Evolutionary conservation across 345 rosid genomes (phyloP), one percentile per base, ranked within the genome.

Genomic region (Pseudoturritis turrita): DNA sequence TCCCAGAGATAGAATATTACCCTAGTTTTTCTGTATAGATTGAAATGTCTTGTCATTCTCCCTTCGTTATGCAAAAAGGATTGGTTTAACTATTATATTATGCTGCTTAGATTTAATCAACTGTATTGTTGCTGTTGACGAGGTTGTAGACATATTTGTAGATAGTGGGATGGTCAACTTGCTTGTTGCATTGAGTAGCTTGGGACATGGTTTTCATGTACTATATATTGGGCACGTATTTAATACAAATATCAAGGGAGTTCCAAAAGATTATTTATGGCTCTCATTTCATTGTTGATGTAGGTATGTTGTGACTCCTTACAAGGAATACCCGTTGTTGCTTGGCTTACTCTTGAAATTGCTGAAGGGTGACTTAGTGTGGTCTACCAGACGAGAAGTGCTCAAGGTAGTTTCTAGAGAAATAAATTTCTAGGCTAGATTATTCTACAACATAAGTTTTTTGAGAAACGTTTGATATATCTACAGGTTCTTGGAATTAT

Each of bases 321-420:
- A 93, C 80, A 93, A 79, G 64, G 96, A 91, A 81, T 91, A 89
- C 78, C 99, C 99, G 26, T 85, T 66, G 77, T 82, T 95, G 71
- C 96, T 95, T 74, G 97, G 96, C 63, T 83, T 95, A 77, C 99
- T 95, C 74, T 80, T 95, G 83, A 95, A 95, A 80, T 68, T 95
- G 84, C 85, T 95, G 85, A 88, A 91, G 80, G 98, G 99, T 37
- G 99, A 95, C 83, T 81, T 91, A 50, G 81, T 83, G 63, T 95
- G 99, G 99, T 88, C 98, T 33, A 95, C 98, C 61, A 87, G 98
- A 82, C 86, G 94, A 68, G 99, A 95, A 95, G 99, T 89, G 37
- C 83, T 95, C 56, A 95, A 95, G 99, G 99, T 95, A 76, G 70
- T 43, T 76, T 58, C 40, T 28, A n/a, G 47, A 68, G 66, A 65